Evolutionary conservation across 139 green algal genomes (phyloP), one percentile per base, ranked within the genome.

Genomic region (Zygnema cylindricum): DNA sequence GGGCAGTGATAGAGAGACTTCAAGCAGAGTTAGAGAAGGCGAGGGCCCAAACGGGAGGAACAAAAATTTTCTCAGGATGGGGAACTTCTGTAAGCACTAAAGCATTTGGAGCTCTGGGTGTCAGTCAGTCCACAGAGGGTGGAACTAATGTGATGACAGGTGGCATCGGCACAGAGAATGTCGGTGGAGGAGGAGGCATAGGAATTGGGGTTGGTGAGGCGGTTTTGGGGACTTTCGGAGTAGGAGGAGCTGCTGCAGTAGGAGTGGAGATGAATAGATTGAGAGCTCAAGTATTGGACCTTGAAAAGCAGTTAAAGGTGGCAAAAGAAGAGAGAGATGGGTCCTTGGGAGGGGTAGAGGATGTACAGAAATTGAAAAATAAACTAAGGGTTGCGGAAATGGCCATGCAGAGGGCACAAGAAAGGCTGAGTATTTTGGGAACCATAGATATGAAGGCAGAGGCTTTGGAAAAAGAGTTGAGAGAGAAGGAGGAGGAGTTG

Each of bases 301-400:
- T 88, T 21, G 69, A 84, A 69, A 35, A 55, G 69, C n/a, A 43
- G 83, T 54, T 88, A 21, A 35, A 49, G 83, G 55, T 82, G 69
- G 40, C 21, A 69, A 36, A 3, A 11, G 77, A 84, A 7, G 77
- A 39, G 35, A 55, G 41, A 42, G 77, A 35, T 43, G 77, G 38
- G 33, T 21, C 3, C 2, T 22, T 42, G 40, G 83, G 83, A 55
- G 63, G 83, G 41, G 21, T 2, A 23, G 63, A 76, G 69, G 55
- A 88, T 43, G 35, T 84, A 69, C 43, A 40, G 83, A 39, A 81
- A 49, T 49, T 88, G 1, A 1, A 76, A 33, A 88, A 76, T 38
- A 81, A 82, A 54, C 22, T 88, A 33, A 39, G 83, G n/a, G 32
- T 88, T 7, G 39, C 32, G 73, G 83, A 88, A 76, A 88, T 88